Percentiles rank a stretch among this genome's conserved stretches.
phyloP scores from a whole-genome alignment of 768 basidiomycete species.

The Leccinellum rugosiceps region DNA sequence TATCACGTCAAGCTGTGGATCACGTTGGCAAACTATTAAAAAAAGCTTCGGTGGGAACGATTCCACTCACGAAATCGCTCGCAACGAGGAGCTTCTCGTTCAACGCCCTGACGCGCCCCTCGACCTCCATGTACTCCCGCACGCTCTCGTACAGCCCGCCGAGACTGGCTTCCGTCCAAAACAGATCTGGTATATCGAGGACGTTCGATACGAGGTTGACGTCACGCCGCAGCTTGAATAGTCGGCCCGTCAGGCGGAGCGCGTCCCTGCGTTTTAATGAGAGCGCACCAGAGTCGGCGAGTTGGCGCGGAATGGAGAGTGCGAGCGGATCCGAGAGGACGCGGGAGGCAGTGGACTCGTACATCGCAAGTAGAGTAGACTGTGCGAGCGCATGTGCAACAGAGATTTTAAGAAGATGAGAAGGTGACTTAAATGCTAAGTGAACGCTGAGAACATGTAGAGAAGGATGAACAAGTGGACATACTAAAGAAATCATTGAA shows the following conservation, averaged over 20 bases:
- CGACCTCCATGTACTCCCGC: constrained; percentile 93
- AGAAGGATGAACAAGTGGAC: constrained; percentile 26
- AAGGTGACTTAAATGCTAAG: constrained; percentile 85
- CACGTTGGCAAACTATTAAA: background rate
- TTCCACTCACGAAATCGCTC: constrained; percentile 73
- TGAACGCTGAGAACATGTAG: background rate
- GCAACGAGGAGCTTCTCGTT: constrained; percentile 88
- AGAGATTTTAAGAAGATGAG: constrained; percentile 88
- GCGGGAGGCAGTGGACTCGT: constrained; percentile 73
- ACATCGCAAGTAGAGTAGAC: constrained; percentile 86
- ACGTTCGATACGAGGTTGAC: constrained; percentile 92
- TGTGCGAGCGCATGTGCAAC: constrained; percentile 93
- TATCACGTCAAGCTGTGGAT: constrained; percentile 77
- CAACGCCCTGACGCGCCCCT: constrained; percentile 72
- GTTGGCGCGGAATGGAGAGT: constrained; percentile 77
- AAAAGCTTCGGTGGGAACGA: background rate
- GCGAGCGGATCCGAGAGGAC: constrained; percentile 78
- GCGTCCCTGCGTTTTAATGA: constrained; percentile 78
- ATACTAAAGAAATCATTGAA: constrained; percentile 96
- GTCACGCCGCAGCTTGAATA: constrained; percentile 87
- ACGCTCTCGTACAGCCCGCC: constrained; percentile 90
- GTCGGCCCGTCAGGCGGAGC: constrained; percentile 76
- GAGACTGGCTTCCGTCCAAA: constrained; percentile 92
- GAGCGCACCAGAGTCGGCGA: constrained; percentile 74
- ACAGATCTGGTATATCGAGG: constrained; percentile 88